Evolutionary conservation across 2,329 filamentous ascomycete species (phyloP).

Genomic region (Lasiodiplodia sp.): DNA sequence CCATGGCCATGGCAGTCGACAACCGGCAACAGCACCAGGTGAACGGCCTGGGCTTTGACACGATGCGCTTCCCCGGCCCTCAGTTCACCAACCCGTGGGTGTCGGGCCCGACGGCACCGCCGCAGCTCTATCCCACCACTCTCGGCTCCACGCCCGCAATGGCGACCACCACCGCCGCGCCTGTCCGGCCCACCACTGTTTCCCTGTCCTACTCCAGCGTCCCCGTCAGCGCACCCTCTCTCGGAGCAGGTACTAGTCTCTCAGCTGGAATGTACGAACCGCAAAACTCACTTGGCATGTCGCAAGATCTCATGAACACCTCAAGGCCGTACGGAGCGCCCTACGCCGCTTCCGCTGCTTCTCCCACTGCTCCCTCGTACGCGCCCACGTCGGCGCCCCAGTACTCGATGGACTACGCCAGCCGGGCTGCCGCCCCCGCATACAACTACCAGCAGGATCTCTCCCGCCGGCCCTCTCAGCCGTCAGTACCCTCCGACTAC

Average conservation of each 20-base stretch:
- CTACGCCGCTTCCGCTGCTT: conserved; percentile 70
- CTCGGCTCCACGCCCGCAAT: conserved; percentile 67
- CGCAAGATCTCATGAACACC: conserved; percentile 76
- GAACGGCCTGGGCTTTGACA: conserved; percentile 78
- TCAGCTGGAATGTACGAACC: conserved; percentile 66
- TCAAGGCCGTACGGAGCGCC: conserved; percentile 74
- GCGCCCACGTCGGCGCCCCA: conserved; percentile 74
- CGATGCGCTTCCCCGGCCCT: conserved; percentile 72
- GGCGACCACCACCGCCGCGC: conserved; percentile 62
- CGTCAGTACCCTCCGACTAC: conserved; percentile 72
- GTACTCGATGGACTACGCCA: conserved; percentile 75
- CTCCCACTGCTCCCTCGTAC: conserved; percentile 71
- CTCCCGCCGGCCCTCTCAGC: conserved; percentile 78
- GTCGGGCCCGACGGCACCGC: conserved; percentile 64
- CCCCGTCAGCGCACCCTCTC: conserved; percentile 71
- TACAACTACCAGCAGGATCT: conserved; percentile 62
- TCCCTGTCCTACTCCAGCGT: conserved; percentile 77
- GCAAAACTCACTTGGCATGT: conserved; percentile 72
- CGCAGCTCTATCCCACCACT: conserved; percentile 70
- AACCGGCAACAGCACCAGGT: conserved; percentile 75
- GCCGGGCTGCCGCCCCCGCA: conserved; percentile 56
- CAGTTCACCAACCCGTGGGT: conserved; percentile 94
- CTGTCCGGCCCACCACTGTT: conserved; percentile 66
- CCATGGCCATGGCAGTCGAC: conserved; percentile 96
- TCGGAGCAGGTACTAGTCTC: conserved; percentile 73